Base-by-base conservation (phyloP, 805 yeast species). In the Saturnispora ahearnii region DNA sequence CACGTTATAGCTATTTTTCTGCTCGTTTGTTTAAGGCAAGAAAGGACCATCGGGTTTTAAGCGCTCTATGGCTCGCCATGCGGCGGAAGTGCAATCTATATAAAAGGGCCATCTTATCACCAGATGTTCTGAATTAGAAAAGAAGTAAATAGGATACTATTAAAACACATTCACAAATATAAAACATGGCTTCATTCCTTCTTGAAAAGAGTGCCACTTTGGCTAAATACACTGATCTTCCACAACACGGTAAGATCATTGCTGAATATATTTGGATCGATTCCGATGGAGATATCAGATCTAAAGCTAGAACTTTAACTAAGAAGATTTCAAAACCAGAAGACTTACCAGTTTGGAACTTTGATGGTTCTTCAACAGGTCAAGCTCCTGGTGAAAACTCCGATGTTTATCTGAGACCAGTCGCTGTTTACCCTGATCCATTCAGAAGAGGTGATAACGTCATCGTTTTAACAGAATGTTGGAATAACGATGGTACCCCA, bases 261-360 rank as follows among this genome's bases (percentile, higher is more conserved):
- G 99, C 99, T 56, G 99, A 93, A 73, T 93, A 93, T 75, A 82
- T 93, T 69, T 93, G 99, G 99, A 84, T 93, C 60, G 99, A 93
- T 68, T 87, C 96, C 59, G 77, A 84, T 57, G 96, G 96, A 66
- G 79, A 82, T 64, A 69, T 89, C 62, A 87, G 99, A 75, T 87
- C 97, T 54, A 93, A 93, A 76, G 89, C 96, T 73, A 86, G 83
- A 72, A 93, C 99, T 51, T 74, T 93, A 58, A 63, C 62, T 62
- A 79, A 81, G 71, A 76, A 72, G 63, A 84, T 93, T 49, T 64
- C 78, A 43, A 74, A 84, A 34, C 73, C 88, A 49, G 91, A 85
- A 55, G 95, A 93, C 65, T 77, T 93, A 61, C 97, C 98, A 59
- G 96, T 91, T 73, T 93, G 99, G 99, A 93, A 93, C 78, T 93